Conservation (phyloP, 108 stramenopile species). For the Pelagomonas calceolata region DNA sequence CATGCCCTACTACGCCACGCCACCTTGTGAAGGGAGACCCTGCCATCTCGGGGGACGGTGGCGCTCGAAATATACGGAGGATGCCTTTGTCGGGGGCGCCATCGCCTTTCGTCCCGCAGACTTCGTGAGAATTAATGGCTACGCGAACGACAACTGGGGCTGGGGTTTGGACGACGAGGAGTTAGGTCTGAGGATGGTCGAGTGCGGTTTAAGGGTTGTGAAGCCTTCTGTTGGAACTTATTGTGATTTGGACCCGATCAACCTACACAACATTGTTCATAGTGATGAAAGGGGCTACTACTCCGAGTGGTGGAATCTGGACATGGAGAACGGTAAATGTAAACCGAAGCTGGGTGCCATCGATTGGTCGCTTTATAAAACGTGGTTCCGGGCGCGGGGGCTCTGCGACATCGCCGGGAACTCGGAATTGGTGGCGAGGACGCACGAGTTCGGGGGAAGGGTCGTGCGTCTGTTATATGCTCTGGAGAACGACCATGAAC, state of each 20-base stretch:
- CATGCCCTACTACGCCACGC: neutral
- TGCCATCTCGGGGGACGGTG: neutral
- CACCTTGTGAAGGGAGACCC: neutral
- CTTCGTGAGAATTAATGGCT: neutral
- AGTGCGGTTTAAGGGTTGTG: neutral
- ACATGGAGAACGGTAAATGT: neutral
- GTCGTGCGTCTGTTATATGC: neutral
- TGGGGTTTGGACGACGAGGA: neutral
- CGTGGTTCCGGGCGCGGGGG: neutral
- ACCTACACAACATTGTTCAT: neutral
- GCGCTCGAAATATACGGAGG: neutral
- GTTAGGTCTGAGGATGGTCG: neutral
- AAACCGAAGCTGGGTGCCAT: neutral
- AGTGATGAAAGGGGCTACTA: neutral
- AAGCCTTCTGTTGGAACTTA: neutral
- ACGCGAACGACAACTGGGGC: neutral
- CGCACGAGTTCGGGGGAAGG: neutral
- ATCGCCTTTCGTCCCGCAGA: neutral
- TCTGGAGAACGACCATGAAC: neutral
- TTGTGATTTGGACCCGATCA: neutral
- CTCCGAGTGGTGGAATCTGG: neutral
- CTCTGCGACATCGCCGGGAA: neutral
- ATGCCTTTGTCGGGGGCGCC: neutral
- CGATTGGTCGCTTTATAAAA: neutral
- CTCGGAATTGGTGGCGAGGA: neutral